Base-by-base conservation (phyloP, 805 yeast genomes). In the Sugiyamaella qingdaonensis region DNA sequence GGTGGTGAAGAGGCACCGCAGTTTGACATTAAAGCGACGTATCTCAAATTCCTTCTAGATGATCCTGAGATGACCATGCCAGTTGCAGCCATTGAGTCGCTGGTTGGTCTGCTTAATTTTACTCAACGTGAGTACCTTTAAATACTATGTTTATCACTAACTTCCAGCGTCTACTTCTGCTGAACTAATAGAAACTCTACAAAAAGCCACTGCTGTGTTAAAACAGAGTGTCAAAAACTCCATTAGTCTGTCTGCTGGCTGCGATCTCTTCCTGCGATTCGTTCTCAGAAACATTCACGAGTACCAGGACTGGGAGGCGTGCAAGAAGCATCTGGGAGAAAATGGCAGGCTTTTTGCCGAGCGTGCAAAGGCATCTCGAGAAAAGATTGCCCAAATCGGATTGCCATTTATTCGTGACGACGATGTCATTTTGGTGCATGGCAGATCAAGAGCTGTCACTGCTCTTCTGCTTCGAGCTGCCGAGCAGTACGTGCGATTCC, bases 1-100 rank as follows among this genome's bases (percentile, higher is more conserved):
- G 4, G 3, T 4, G 37, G 16, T 9, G 16, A 34, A 3, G 29
- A 13, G 24, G 21, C 19, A 4, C 24, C 37, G 10, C 36, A 45
- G 27, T 90, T 94, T 66, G 95, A 91, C 68, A 89, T 94, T 61
- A 89, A 85, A 45, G 76, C 81, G 61, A 81, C 92, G 0, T 94
- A 94, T 67, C 76, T 88, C 54, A 79, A 80, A 66, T 90, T 88
- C 68, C 75, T 94, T 57, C 81, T 80, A 60, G 96, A 90, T 48
- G 97, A 94, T 71, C 78, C 88, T n/a, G 98, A 94, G 53, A 88
- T 94, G 83, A 91, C 99, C 4, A 94, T 91, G 97, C 99, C 99
- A 1, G 88, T 94, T 33, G 99, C 99, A 42, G 99, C 99, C 34
- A 94, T 94, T 64, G 98, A 94, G 73, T 82, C 96, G 10, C 75